phyloP scores from a whole-genome alignment of 805 yeast species.

The Sugiyamaella marilandica region DNA sequence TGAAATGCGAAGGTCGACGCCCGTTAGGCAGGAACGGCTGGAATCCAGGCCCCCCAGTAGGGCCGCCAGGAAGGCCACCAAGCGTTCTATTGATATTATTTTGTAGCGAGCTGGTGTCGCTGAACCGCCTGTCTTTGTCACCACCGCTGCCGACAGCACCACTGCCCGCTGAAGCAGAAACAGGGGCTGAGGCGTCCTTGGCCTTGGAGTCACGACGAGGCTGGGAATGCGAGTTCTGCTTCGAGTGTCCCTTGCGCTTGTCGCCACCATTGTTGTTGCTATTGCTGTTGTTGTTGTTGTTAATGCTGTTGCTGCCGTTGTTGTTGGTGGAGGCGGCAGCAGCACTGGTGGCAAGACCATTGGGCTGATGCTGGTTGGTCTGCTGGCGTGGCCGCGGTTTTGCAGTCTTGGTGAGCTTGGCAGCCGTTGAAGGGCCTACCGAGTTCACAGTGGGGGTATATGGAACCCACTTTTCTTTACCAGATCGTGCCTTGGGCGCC shows the following conservation, averaged over 20 bases:
- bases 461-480: constrained; percentile 72
- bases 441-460: constrained; percentile 41
- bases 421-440: constrained; percentile 38
- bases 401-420: constrained; percentile 11
- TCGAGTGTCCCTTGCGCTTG: constrained; percentile 4
- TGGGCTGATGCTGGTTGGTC: constrained; percentile 5
- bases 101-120: constrained; percentile 5
- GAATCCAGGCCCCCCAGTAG: not conserved
- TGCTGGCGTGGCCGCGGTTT: constrained; percentile 5
- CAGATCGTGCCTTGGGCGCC: constrained; percentile 26
- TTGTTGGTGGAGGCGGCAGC: constrained; percentile 4
- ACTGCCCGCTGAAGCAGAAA: not conserved
- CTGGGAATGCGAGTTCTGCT: constrained; percentile 7
- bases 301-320: constrained; percentile 10
- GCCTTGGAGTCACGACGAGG: constrained; percentile 4
- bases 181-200: not conserved
- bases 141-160: not conserved
- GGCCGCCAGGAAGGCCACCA: constrained; percentile 5
- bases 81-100: constrained; percentile 10
- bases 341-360: not conserved
- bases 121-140: constrained; percentile 2
- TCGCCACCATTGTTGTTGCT: constrained; percentile 5
- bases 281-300: constrained; percentile 5
- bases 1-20: constrained; percentile 18
- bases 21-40: constrained; percentile 12